These are phyloP conservation scores for Vaccinium macrocarpon DNA, from an alignment of 148 eudicot species.

Conservation along the genomic window DNA sequence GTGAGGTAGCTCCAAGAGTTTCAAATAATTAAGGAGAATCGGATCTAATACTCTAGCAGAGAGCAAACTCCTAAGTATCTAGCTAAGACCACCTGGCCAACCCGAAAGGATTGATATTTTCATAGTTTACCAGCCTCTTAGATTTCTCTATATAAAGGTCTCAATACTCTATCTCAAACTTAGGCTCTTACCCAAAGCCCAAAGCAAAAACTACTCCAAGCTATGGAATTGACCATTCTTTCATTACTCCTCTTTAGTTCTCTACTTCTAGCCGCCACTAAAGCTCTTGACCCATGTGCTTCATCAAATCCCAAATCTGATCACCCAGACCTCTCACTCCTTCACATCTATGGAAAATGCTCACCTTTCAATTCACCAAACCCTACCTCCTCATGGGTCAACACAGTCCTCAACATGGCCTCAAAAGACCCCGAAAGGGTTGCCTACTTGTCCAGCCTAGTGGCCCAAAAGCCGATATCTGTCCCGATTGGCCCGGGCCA, in stretches of 20 bases:
- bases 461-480: slow-evolving; percentile 37
- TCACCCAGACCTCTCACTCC: slow-evolving; percentile 52
- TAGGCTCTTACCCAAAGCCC: neutral
- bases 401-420: slow-evolving; percentile 72
- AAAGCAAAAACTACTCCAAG: slow-evolving; percentile 5
- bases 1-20: no score
- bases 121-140: neutral
- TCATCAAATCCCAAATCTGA: slow-evolving; percentile 30
- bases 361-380: slow-evolving; percentile 62
- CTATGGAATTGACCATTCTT: slow-evolving; percentile 32
- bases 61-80: no score
- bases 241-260: slow-evolving; percentile 32
- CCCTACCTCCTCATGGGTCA: slow-evolving; percentile 49
- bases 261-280: slow-evolving; percentile 31
- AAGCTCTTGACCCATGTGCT: slow-evolving; percentile 44
- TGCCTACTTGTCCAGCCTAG: slow-evolving; percentile 61
- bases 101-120: no score
- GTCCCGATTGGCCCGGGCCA: slow-evolving; percentile 82
- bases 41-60: no score
- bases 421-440: slow-evolving; percentile 64
- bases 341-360: slow-evolving; percentile 73
- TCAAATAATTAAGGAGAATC: no score
- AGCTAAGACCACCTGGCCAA: no score
- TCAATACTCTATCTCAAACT: neutral
- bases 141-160: slow-evolving; percentile 9